Percentiles rank a stretch among this genome's conserved stretches.
phyloP scores from a whole-genome alignment of 75 land plant genomes.

The Pseudotsuga menziesii region DNA sequence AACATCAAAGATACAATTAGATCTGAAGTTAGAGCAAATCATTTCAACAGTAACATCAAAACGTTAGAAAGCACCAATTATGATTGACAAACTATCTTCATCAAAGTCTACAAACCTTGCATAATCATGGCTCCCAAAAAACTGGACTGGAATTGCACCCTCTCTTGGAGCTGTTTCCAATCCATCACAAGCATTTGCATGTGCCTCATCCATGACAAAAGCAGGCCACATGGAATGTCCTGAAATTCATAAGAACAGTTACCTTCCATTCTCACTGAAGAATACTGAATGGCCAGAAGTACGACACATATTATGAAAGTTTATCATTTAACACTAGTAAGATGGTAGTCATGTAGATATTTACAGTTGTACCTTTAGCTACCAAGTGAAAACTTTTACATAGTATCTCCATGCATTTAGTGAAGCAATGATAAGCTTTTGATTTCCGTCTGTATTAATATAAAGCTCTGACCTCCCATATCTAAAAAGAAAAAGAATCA shows the following conservation, averaged over 20 bases:
- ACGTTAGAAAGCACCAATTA: background rate
- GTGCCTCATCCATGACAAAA: conserved; percentile 72
- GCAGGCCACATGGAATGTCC: conserved; percentile 99
- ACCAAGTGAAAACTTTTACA: background rate
- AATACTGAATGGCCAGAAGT: background rate
- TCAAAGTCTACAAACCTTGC: conserved; percentile 49
- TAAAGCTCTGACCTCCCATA: background rate
- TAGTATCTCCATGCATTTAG: background rate
- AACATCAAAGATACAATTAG: conserved; percentile 2
- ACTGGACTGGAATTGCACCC: conserved; percentile 67
- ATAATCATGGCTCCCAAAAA: conserved; percentile 95
- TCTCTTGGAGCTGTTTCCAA: conserved; percentile 39
- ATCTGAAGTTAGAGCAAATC: background rate
- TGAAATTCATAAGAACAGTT: conserved; percentile 20
- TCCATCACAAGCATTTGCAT: conserved; percentile 42
- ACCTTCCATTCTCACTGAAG: background rate
- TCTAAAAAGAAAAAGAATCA: background rate
- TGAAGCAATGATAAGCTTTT: background rate
- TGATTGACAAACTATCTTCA: background rate
- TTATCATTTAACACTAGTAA: background rate
- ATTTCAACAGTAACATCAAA: background rate
- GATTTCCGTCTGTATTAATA: background rate
- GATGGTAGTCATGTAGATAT: background rate
- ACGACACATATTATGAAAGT: conserved; percentile 2
- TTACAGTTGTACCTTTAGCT: background rate